phyloP scores from a whole-genome alignment of 2,329 filamentous ascomycete genomes.

The Penicillium sclerotigenum region DNA sequence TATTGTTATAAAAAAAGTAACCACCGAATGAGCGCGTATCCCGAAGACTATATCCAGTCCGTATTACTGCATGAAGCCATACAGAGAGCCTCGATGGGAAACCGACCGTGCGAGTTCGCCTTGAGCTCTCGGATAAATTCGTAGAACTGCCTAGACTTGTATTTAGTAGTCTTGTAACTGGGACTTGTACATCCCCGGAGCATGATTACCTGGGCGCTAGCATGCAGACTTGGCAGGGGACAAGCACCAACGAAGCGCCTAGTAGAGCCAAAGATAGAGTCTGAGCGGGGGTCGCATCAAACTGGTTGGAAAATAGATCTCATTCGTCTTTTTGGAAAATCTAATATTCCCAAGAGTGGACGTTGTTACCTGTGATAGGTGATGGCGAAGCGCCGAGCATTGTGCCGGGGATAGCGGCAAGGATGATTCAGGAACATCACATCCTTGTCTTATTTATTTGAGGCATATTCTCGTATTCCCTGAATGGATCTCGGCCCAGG shows the following conservation, averaged over 20 bases:
- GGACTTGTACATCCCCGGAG: slow-evolving; percentile 5
- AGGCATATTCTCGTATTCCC: slow-evolving; percentile 1
- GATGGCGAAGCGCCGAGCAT: slow-evolving; percentile 18
- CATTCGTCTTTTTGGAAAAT: slow-evolving; percentile 6
- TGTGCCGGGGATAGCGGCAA: slow-evolving; percentile 10
- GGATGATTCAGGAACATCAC: background rate
- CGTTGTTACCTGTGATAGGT: slow-evolving; percentile 16
- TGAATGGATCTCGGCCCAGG: background rate
- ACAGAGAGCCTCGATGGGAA: background rate
- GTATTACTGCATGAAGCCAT: background rate
- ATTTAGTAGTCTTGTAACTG: slow-evolving; percentile 6
- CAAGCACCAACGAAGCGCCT: slow-evolving; percentile 2
- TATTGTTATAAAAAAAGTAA: slow-evolving; percentile 16
- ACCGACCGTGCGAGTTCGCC: slow-evolving; percentile 6
- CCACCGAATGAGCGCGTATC: slow-evolving; percentile 10
- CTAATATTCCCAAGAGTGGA: background rate
- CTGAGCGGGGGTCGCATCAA: background rate
- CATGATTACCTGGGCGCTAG: slow-evolving; percentile 13
- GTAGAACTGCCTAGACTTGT: slow-evolving; percentile 2
- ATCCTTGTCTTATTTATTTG: background rate
- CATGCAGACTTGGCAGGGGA: slow-evolving; percentile 21
- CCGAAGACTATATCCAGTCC: background rate
- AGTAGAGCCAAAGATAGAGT: slow-evolving; percentile 11
- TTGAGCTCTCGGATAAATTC: background rate
- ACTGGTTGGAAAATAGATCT: background rate